A percentile compares a stretch with the other conserved stretches of the same genome.
Conservation (phyloP, 2,329 filamentous ascomycete species). For the Nemania diffusa region DNA sequence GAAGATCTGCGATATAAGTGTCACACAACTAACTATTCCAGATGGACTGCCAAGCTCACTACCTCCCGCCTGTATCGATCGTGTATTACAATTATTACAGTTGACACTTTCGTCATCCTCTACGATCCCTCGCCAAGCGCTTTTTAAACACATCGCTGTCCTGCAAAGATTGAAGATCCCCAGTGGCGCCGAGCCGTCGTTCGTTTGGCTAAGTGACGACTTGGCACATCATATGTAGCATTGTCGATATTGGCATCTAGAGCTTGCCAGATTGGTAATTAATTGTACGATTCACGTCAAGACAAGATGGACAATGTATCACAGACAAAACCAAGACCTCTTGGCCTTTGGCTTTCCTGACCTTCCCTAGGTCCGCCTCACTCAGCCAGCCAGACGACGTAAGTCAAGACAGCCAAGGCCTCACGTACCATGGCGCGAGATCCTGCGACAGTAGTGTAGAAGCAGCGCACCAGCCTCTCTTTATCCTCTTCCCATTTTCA, state of each 20-base stretch:
- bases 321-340: background rate
- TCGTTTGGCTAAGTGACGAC: slow-evolving; percentile 14
- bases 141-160: slow-evolving; percentile 4
- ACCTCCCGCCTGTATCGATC: slow-evolving; percentile 10
- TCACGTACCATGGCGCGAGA: slow-evolving; percentile 15
- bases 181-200: slow-evolving; percentile 3
- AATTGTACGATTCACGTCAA: background rate
- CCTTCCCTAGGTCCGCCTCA: slow-evolving; percentile 11
- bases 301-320: background rate
- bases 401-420: slow-evolving; percentile 24
- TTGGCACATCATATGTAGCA: slow-evolving; percentile 17
- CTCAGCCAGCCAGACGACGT: background rate
- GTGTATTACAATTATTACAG: background rate
- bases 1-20: slow-evolving; percentile 1
- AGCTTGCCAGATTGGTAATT: background rate
- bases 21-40: background rate
- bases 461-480: background rate
- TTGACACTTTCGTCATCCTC: background rate
- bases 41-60: background rate
- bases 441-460: background rate
- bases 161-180: slow-evolving; percentile 3
- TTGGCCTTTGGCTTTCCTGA: background rate
- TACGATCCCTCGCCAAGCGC: slow-evolving; percentile 22
- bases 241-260: background rate
- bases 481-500: background rate